Base-by-base conservation (phyloP, 176 grass and related monocot species). In the Tuctoria greenei region DNA sequence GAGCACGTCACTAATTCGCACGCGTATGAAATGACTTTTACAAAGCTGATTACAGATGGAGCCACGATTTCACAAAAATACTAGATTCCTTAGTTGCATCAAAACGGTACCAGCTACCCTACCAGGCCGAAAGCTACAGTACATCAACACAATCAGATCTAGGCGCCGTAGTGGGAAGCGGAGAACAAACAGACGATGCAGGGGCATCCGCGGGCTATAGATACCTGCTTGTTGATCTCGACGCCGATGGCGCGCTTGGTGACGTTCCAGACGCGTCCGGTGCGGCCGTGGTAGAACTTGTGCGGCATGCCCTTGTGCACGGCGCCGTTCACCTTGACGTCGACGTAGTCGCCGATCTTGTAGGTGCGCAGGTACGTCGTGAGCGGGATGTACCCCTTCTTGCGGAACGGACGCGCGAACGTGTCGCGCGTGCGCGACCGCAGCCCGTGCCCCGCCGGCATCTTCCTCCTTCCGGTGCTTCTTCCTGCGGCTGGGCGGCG, bases 211-310 rank as follows among this genome's bases (percentile, higher is more conserved):
- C 27, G 14, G 7, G 6, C 9, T 31, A 81, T 80, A n/a, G n/a
- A n/a, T n/a, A 97, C 95, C 95, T 98, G 95, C 66, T 97, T 93
- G 88, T 97, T 97, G 80, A 97, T 90, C 84, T 97, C 95, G 21
- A 97, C 91, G 44, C 93, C 93, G 79, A 97, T 88, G 79, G 95
- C 95, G 59, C 92, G 92, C 92, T 95, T 95, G 83, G 92, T 95
- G 86, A 95, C 92, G 55, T 95, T 95, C 86, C 89, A 95, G 57
- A 95, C 92, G 46, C 67, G 83, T 0, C 92, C 92, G 4, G 92
- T 95, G 83, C 92, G 92, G 72, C 92, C 92, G 64, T 95, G 92
- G 80, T 95, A 95, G 88, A 91, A 95, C 83, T 95, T 95, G 85
- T 95, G 92, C 23, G 92, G 92, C 92, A 95, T 95, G 9, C 92